phyloP scores from a whole-genome alignment of 345 rosid genomes.

The Clausena lansium region DNA sequence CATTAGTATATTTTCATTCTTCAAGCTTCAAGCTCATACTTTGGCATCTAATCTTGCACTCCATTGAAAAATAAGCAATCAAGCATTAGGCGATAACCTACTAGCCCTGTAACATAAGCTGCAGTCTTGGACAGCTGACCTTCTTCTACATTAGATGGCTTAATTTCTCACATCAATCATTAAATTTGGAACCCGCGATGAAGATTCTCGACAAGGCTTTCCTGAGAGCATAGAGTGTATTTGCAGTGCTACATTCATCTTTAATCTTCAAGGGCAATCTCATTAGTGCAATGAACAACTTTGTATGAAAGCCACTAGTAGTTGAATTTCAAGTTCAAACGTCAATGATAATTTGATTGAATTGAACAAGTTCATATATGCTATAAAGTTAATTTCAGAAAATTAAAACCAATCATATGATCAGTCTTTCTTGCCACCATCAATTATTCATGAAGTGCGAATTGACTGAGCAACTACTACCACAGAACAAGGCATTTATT shows the following conservation, averaged over 20 bases:
- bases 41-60: neutral
- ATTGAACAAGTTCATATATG: neutral
- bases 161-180: neutral
- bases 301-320: neutral
- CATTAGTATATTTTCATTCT: neutral
- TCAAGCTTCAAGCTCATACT: neutral
- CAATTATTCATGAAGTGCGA: neutral
- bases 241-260: too few species aligned
- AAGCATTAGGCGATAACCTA: neutral
- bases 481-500: neutral
- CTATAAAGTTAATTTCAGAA: neutral
- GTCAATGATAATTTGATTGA: neutral
- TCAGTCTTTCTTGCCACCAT: neutral
- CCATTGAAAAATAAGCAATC: neutral
- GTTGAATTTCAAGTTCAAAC: slow-evolving; percentile 2
- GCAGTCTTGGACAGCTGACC: neutral
- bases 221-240: neutral
- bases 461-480: neutral
- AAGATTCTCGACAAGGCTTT: neutral
- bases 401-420: neutral
- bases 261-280: neutral
- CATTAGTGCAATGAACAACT: neutral
- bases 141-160: neutral
- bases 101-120: neutral
- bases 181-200: neutral